Conservation (phyloP, 768 basidiomycete genomes). For the Phlegmacium glaucopus region DNA sequence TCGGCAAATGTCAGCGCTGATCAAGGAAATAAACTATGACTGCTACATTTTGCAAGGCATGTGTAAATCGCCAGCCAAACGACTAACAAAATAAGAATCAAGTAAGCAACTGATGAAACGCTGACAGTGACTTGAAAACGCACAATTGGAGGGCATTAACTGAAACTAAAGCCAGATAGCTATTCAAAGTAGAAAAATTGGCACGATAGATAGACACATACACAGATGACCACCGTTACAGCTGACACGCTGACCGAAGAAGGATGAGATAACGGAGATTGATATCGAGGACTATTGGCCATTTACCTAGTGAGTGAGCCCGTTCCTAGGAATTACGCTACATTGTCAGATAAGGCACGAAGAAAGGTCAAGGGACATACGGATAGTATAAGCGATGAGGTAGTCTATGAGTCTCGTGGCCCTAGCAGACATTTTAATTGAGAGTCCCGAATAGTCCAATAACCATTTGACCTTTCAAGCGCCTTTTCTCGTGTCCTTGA, state of each 20-base stretch:
- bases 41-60: conserved; percentile 7
- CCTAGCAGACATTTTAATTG: too few relatives aligned
- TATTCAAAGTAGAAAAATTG: neutral
- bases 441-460: too few relatives aligned
- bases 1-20: neutral
- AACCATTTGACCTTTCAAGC: too few relatives aligned
- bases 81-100: neutral
- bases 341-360: neutral
- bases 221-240: conserved; percentile 16
- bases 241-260: conserved; percentile 10
- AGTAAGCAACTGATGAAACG: neutral
- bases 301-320: conserved; percentile 23
- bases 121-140: neutral
- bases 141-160: conserved; percentile 18
- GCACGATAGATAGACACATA: conserved; percentile 5
- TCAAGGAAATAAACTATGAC: neutral
- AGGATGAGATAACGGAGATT: neutral
- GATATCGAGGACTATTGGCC: neutral
- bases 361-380: conserved; percentile 16
- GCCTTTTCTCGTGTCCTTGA: too few relatives aligned
- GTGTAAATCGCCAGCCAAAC: conserved; percentile 7
- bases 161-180: conserved; percentile 14
- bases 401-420: conserved; percentile 23
- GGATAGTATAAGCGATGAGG: conserved; percentile 26
- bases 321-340: conserved; percentile 12